Conservation (phyloP, 495 filamentous ascomycete genomes). For the Tuber indicum region DNA sequence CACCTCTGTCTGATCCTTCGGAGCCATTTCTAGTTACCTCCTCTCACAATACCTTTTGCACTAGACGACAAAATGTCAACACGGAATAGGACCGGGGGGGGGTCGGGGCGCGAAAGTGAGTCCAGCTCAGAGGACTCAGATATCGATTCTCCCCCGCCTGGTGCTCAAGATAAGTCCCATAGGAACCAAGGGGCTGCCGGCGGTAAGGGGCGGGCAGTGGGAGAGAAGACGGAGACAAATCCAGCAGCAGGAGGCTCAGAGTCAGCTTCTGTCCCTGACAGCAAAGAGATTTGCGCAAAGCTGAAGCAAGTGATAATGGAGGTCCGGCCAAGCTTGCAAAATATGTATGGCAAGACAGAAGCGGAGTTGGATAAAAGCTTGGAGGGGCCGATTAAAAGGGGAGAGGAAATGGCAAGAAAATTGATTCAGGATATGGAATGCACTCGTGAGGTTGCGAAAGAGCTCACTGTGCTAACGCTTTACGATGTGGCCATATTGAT, state of each 20-base stretch:
- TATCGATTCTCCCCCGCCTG: too few relatives aligned
- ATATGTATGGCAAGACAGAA: background rate
- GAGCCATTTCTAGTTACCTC: background rate
- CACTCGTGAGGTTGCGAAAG: conserved; percentile 9
- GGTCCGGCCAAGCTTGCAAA: background rate
- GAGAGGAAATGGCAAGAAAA: background rate
- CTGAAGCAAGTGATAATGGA: background rate
- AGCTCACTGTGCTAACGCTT: conserved; percentile 18
- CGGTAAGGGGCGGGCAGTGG: too few relatives aligned
- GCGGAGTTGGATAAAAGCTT: background rate
- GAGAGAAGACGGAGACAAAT: too few relatives aligned
- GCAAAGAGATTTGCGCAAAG: background rate
- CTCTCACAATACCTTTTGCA: background rate
- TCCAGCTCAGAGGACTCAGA: too few relatives aligned
- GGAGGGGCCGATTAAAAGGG: background rate
- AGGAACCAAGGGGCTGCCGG: too few relatives aligned
- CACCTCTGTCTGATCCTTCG: background rate
- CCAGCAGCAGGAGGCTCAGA: too few relatives aligned
- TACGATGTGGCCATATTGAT: conserved; percentile 29
- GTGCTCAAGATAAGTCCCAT: too few relatives aligned
- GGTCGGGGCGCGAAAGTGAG: too few relatives aligned
- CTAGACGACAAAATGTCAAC: too few relatives aligned
- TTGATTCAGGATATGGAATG: conserved; percentile 1
- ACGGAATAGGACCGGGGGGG: too few relatives aligned
- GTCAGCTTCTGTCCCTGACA: background rate